Evolutionary conservation across 805 yeast genomes (phyloP), one percentile per base, ranked within the genome.

Genomic region (Babjeviella inositovora): DNA sequence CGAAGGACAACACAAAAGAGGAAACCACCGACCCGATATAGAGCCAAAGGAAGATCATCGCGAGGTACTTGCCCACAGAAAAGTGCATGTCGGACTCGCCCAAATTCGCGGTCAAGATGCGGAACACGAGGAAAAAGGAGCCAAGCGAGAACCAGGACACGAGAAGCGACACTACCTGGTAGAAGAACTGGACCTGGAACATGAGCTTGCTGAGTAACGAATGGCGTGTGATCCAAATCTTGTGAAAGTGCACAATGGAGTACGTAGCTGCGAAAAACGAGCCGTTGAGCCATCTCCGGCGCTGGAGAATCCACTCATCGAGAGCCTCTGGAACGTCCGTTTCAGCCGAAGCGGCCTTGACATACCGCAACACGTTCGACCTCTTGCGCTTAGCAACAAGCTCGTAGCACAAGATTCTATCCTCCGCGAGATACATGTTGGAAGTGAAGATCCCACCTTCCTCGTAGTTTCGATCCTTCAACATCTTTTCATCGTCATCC

Each of bases 391-490:
- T 87, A 3, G 95, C 90, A n/a, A 87, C 92, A 24, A 87, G 59
- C 49, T 87, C 97, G 53, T 81, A 87, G 61, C 97, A 90, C 35
- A 87, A 55, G 26, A 87, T 82, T 48, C 97, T 68, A 50, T 90
- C 98, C 50, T 87, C 97, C 5, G 98, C 98, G 26, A 87, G 62
- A 47, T 85, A 90, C 97, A 90, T 87, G 45, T 87, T 87, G 4
- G 94, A 76, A 18, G 87, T 80, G 57, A 87, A 90, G 24, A 87
- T 71, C 20, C 94, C 93, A 2, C 54, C 50, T 29, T 55, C 58
- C 22, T 42, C 41, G 32, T 37, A 46, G 28, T 48, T 50, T 22
- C 42, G 37, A 27, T 55, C 60, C 29, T 50, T 51, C 22, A 56
- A 34, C 23, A 47, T 49, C 18, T 38, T 33, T 32, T 56, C 62